A percentile compares a stretch with the other conserved stretches of the same genome.
Conservation (phyloP, 2,329 filamentous ascomycete species). For the Thyridium curvatum region DNA sequence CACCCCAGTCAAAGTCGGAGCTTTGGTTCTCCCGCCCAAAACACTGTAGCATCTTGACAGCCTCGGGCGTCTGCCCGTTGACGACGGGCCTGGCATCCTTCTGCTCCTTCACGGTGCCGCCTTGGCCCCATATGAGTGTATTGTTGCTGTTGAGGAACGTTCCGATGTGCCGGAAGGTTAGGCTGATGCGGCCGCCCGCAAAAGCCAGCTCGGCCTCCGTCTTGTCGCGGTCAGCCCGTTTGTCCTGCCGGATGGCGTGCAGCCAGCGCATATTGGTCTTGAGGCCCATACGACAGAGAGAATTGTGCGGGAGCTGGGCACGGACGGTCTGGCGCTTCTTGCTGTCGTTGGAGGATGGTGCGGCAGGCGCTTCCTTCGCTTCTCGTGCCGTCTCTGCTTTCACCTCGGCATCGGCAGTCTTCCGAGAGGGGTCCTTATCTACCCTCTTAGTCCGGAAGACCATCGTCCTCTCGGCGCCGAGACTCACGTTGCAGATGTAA, state of each 20-base stretch:
- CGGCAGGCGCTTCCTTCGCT: conserved; percentile 3
- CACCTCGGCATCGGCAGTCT: conserved; percentile 6
- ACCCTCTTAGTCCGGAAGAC: conserved; percentile 74
- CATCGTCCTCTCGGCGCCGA: conserved; percentile 92
- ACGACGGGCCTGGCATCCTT: conserved; percentile 56
- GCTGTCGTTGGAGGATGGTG: conserved; percentile 6
- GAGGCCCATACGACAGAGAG: conserved; percentile 76
- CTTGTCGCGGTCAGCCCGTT: conserved; percentile 63
- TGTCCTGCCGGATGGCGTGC: conserved; percentile 87
- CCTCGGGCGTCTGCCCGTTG: conserved; percentile 62
- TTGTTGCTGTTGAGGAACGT: conserved; percentile 70
- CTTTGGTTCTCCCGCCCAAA: conserved; percentile 83
- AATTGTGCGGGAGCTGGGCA: conserved; percentile 78
- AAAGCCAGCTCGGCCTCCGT: conserved; percentile 63
- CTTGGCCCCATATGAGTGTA: conserved; percentile 82
- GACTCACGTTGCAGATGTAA: conserved; percentile 85
- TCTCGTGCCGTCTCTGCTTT: conserved; percentile 15
- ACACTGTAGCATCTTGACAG: conserved; percentile 63
- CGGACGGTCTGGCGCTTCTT: conserved; percentile 54
- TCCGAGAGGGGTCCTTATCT: conserved; percentile 29
- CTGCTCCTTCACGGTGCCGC: conserved; percentile 64
- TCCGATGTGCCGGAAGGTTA: conserved; percentile 85
- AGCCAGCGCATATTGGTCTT: conserved; percentile 81
- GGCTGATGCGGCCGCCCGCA: conserved; percentile 72
- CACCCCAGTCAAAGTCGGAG: conserved; percentile 66